These are phyloP conservation scores for Paracoccidioides lutzii DNA, from an alignment of 2,329 filamentous ascomycete genomes.

Conservation along the genomic window DNA sequence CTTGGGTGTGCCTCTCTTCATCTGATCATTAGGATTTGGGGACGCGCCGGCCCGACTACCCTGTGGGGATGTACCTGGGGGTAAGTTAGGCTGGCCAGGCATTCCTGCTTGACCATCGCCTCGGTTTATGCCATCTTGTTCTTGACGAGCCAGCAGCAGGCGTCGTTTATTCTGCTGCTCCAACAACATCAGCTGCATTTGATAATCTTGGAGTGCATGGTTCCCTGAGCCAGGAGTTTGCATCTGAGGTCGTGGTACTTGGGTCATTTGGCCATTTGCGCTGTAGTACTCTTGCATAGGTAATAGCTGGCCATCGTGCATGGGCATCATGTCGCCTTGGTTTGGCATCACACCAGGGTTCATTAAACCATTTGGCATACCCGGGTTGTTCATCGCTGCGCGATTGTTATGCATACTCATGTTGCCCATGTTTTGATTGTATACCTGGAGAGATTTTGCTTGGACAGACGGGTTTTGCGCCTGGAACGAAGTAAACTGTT, in stretches of 20 bases:
- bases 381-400: conserved; percentile 66
- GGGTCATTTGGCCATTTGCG: conserved; percentile 37
- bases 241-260: conserved; percentile 14
- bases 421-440: conserved; percentile 73
- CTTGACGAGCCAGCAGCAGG: conserved; percentile 52
- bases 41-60: conserved; percentile 46
- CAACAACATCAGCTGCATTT: conserved; percentile 57
- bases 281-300: conserved; percentile 46
- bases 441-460: conserved; percentile 75
- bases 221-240: conserved; percentile 30
- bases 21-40: conserved; percentile 49
- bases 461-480: conserved; percentile 47
- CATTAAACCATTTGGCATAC: conserved; percentile 60
- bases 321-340: conserved; percentile 72
- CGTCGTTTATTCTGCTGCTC: conserved; percentile 58
- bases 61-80: conserved; percentile 44
- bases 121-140: conserved; percentile 49
- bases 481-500: conserved; percentile 59
- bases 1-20: conserved; percentile 51
- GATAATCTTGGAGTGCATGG: conserved; percentile 56
- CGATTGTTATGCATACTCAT: conserved; percentile 64
- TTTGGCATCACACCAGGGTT: conserved; percentile 53
- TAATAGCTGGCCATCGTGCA: conserved; percentile 46
- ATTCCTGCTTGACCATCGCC: conserved; percentile 34
- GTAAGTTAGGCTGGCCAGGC: conserved; percentile 35